Base-by-base conservation (phyloP, 139 green algal species). In the Volvox reticuliferus region DNA sequence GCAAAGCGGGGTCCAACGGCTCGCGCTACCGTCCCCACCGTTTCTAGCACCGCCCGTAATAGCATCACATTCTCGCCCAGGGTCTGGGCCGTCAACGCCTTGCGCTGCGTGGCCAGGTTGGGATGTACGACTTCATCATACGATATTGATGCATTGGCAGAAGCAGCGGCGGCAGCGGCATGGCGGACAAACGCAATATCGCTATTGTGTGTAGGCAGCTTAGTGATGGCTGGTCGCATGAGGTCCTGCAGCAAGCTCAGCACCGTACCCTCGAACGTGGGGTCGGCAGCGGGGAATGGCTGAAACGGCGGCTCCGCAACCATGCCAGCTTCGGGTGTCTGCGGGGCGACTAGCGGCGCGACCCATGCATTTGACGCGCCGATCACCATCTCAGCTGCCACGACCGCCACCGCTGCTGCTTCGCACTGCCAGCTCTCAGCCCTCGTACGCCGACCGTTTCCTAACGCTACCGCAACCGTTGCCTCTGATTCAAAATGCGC, bases 41-140 rank as follows among this genome's bases (percentile, higher is more conserved):
- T 91, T 88, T 98, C 95, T 44, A 95, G 37, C 44, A 94, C 77
- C 19, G 65, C 81, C 30, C 94, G 92, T n/a, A 95, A 84, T 61
- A 98, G 91, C 82, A 98, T 73, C 18, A 93, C 94, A 76, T 98
- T 97, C 80, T 94, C 88, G 13, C 94, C 96, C 88, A 97, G 90
- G 61, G 30, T 44, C 89, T 89, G 81, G 71, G 33, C 68, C 26
- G 22, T 33, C 73, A 75, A 22, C 63, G 75, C 89, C 68, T 73
- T 24, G 65, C 65, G 65, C 14, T 68, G 37, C 16, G 24, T 71
- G n/a, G 35, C 14, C 63, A 65, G 30, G 17, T 81, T 35, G 12
- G 61, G 20, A 12, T 71, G 32, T 28, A 93, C 81, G 30, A 92
- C 83, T 0, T 80, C 67, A 28, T 80, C 83, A 37, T 88, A 88